These are phyloP conservation scores for Phytopythium litorale DNA, from an alignment of 352 stramenopile species.

Conservation along the genomic window DNA sequence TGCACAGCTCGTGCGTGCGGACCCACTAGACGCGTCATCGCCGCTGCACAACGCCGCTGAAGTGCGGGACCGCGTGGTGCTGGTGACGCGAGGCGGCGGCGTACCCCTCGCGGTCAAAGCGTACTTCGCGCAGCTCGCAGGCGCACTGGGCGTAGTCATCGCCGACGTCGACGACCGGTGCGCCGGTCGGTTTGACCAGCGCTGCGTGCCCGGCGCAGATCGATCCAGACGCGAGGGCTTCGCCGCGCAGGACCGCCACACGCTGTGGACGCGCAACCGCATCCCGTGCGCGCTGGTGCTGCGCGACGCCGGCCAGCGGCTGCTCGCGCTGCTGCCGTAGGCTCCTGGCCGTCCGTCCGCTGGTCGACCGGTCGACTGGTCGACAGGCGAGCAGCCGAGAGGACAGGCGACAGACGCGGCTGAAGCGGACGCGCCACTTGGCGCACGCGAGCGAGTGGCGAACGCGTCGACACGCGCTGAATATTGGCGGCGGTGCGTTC, in stretches of 20 bases:
- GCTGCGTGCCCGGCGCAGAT: conserved; percentile 57
- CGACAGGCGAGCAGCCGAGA: neutral
- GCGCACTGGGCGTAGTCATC: conserved; percentile 65
- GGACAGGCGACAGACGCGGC: neutral
- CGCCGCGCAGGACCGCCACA: conserved; percentile 41
- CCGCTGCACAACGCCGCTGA: conserved; percentile 44
- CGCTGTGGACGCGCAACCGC: conserved; percentile 43
- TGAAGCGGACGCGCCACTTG: neutral
- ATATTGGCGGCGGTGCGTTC: neutral
- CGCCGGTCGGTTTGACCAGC: conserved; percentile 52
- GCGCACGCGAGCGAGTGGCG: neutral
- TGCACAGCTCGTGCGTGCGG: conserved; percentile 56
- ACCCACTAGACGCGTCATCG: conserved; percentile 49
- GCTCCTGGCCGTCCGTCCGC: neutral
- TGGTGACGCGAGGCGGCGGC: conserved; percentile 37
- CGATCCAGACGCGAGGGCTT: conserved; percentile 53
- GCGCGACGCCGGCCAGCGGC: conserved; percentile 22
- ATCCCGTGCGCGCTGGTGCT: conserved; percentile 63
- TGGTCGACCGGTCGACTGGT: neutral
- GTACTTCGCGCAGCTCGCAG: conserved; percentile 53
- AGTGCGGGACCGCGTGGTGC: conserved; percentile 53
- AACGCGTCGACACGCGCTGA: neutral
- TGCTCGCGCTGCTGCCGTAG: conserved; percentile 21
- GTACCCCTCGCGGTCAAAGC: conserved; percentile 72
- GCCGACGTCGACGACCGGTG: conserved; percentile 45